Conservation (phyloP, 2,329 filamentous ascomycete species). For the Paracoccidioides brasiliensis region DNA sequence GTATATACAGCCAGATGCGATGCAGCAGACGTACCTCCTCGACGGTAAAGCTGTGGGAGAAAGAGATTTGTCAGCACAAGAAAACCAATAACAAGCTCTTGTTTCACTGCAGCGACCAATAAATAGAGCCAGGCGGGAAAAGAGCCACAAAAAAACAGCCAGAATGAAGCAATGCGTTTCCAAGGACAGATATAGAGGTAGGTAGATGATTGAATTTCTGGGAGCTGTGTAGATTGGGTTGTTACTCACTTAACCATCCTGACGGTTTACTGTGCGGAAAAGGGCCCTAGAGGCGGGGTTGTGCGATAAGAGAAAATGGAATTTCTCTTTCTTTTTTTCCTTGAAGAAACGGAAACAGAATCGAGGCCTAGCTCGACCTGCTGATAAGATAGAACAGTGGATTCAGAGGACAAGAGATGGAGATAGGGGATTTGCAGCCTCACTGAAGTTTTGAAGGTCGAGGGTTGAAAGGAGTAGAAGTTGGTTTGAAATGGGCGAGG, state of each 20-base stretch:
- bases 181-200: neutral
- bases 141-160: conserved; percentile 5
- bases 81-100: neutral
- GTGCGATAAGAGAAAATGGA: conserved; percentile 10
- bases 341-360: conserved; percentile 27
- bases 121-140: conserved; percentile 6
- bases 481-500: too few species aligned
- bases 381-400: conserved; percentile 16
- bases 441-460: too few species aligned
- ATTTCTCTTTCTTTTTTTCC: conserved; percentile 12
- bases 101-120: neutral
- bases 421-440: too few species aligned
- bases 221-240: conserved; percentile 2
- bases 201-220: too few species aligned
- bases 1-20: conserved; percentile 6
- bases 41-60: conserved; percentile 73
- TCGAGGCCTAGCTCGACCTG: conserved; percentile 33
- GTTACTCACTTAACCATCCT: conserved; percentile 98
- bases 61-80: conserved; percentile 19
- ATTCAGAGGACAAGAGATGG: too few species aligned
- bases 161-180: conserved; percentile 1
- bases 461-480: too few species aligned
- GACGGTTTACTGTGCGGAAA: conserved; percentile 44
- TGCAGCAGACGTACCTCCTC: conserved; percentile 52
- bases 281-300: conserved; percentile 30